These are phyloP conservation scores for Diaporthe amygdali DNA, from an alignment of 2,329 filamentous ascomycete genomes.

Conservation along the genomic window DNA sequence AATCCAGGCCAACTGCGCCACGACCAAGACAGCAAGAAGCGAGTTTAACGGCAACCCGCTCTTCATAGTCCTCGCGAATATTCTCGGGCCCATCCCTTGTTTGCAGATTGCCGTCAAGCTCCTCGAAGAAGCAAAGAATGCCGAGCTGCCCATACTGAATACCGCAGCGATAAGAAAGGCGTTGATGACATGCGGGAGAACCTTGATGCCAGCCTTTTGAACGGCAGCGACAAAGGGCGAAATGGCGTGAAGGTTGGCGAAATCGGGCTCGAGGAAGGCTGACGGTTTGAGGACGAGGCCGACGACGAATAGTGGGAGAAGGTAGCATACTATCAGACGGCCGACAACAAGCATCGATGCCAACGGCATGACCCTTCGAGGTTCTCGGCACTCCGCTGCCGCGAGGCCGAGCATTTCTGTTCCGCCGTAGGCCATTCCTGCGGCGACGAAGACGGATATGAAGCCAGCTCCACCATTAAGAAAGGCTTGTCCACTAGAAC, in stretches of 20 bases:
- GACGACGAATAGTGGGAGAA: conserved; percentile 41
- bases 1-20: conserved; percentile 49
- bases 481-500: conserved; percentile 35
- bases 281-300: conserved; percentile 40
- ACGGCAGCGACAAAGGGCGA: conserved; percentile 41
- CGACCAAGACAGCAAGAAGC: conserved; percentile 38
- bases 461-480: conserved; percentile 46
- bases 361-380: conserved; percentile 40
- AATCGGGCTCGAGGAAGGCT: conserved; percentile 30
- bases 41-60: conserved; percentile 42
- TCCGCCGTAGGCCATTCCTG: conserved; percentile 50
- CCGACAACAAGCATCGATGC: conserved; percentile 46
- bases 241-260: conserved; percentile 34
- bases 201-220: conserved; percentile 31
- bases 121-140: conserved; percentile 42
- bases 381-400: conserved; percentile 47
- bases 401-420: conserved; percentile 51
- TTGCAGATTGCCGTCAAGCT: conserved; percentile 41
- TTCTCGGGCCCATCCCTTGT: conserved; percentile 40
- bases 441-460: conserved; percentile 48
- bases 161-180: conserved; percentile 31
- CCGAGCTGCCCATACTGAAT: conserved; percentile 48
- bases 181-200: conserved; percentile 20
- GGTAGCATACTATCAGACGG: conserved; percentile 45
- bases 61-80: conserved; percentile 24